Percentiles rank a stretch among this genome's conserved stretches.
Conservation (phyloP, 2,329 filamentous ascomycete species). For the Botrytis pseudocinerea region DNA sequence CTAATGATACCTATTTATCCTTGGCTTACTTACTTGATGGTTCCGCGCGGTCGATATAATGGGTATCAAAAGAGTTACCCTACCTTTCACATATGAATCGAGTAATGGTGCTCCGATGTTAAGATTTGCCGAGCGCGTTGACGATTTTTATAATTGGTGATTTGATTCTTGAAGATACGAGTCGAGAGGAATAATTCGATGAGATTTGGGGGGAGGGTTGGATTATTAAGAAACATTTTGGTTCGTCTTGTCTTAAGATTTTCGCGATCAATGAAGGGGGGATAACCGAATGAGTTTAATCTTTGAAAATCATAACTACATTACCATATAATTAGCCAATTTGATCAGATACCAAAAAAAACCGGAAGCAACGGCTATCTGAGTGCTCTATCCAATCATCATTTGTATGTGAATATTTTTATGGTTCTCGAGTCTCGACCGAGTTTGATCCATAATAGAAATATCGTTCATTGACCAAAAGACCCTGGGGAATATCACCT, state of each 20-base stretch:
- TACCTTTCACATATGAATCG: background rate
- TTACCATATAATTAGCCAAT: background rate
- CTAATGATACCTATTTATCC: background rate
- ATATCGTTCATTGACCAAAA: background rate
- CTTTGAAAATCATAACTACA: background rate
- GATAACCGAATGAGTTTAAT: constrained; percentile 1
- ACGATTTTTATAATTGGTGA: background rate
- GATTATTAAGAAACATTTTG: background rate
- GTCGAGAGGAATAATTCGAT: background rate
- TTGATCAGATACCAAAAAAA: constrained; percentile 1
- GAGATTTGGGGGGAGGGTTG: no score
- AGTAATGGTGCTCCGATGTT: constrained; percentile 15
- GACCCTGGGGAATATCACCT: background rate
- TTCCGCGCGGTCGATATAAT: background rate
- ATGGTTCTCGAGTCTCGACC: background rate
- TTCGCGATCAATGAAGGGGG: background rate
- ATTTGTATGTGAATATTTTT: background rate
- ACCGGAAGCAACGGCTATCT: background rate
- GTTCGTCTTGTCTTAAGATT: background rate
- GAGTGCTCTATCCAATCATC: background rate
- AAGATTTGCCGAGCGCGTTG: constrained; percentile 4
- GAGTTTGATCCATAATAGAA: background rate
- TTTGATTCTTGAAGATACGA: background rate
- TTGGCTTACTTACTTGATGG: background rate
- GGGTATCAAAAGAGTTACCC: background rate